Conservation (phyloP, 441 rosid species). For the Bruguiera hainesii region DNA sequence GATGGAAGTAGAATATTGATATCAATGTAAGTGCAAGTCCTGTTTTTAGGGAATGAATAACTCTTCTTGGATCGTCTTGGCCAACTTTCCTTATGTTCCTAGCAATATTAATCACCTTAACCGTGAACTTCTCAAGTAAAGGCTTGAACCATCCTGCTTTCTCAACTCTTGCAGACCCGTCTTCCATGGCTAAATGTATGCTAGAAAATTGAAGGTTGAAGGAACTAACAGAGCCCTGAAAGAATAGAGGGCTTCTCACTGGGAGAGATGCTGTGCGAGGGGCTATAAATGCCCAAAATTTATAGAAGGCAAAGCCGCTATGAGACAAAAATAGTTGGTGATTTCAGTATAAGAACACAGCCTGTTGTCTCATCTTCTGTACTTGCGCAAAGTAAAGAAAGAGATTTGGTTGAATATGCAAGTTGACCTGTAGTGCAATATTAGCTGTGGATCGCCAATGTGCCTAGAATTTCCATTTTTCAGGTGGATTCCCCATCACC, state of each 20-base stretch:
- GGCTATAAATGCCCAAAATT: constrained; percentile 19
- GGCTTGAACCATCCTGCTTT: constrained; percentile 24
- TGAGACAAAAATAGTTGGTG: neutral
- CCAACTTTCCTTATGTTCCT: constrained; percentile 36
- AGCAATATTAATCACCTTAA: constrained; percentile 17
- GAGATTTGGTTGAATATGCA: too few relatives aligned
- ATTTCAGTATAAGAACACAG: neutral
- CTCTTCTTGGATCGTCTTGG: constrained; percentile 64
- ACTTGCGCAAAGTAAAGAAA: too few relatives aligned
- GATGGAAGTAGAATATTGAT: constrained; percentile 51
- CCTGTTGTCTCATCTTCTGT: neutral
- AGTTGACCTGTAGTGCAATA: too few relatives aligned
- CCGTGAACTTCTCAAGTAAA: constrained; percentile 12
- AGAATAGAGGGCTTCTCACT: neutral
- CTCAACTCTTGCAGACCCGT: constrained; percentile 16
- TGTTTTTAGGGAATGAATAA: constrained; percentile 67
- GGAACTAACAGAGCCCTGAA: constrained; percentile 1
- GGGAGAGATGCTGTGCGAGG: constrained; percentile 13
- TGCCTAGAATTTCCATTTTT: too few relatives aligned
- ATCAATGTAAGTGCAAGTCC: constrained; percentile 64
- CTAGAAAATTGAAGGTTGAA: neutral
- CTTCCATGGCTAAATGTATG: constrained; percentile 28
- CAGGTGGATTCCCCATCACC: too few relatives aligned
- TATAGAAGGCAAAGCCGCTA: constrained; percentile 21
- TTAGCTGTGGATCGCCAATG: too few relatives aligned